These are phyloP conservation scores for Fulvia fulva DNA, from an alignment of 2,329 filamentous ascomycete species.

Conservation along the genomic window DNA sequence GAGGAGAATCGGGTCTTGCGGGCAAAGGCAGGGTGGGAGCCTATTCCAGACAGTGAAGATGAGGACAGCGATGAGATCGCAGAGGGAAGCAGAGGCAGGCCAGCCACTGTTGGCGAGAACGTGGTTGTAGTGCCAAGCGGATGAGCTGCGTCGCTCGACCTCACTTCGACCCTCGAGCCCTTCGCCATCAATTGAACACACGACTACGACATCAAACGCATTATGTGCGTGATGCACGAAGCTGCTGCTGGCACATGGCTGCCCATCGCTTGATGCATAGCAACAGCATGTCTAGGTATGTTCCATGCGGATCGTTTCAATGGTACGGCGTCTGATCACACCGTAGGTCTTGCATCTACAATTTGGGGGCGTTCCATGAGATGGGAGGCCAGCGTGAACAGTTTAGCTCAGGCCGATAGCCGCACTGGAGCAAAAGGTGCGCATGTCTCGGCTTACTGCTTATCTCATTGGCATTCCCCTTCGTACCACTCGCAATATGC, in stretches of 20 bases:
- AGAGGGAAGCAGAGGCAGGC: neutral
- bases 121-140: neutral
- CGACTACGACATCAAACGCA: neutral
- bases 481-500: neutral
- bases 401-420: neutral
- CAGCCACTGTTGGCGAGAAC: neutral
- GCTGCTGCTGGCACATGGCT: neutral
- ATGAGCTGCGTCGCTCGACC: neutral
- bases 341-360: neutral
- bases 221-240: neutral
- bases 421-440: neutral
- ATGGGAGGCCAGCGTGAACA: no score
- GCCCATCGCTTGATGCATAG: neutral
- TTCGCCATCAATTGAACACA: neutral
- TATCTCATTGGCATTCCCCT: neutral
- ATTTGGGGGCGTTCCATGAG: no score
- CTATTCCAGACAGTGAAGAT: constrained; percentile 34
- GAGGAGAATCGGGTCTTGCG: constrained; percentile 48
- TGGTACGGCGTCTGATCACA: neutral
- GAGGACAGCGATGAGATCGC: constrained; percentile 33
- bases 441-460: no score
- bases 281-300: neutral
- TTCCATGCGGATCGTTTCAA: neutral
- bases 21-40: constrained; percentile 45
- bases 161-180: neutral